Evolutionary conservation across 768 basidiomycete genomes (phyloP), one percentile per base, ranked within the genome.

Genomic region (Leccinum longicurvipes): DNA sequence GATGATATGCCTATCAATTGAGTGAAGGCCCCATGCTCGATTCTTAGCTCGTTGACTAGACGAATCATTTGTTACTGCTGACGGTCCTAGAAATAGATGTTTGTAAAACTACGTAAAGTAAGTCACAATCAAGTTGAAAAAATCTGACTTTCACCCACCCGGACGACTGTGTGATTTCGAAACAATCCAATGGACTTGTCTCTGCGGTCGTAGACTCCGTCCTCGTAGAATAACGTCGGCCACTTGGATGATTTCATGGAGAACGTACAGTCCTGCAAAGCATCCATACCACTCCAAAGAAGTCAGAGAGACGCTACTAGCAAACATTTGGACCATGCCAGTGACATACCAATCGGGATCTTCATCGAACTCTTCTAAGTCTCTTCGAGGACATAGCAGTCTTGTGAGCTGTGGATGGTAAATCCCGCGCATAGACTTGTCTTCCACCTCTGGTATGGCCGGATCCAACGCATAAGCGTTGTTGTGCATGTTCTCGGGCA

Each of bases 351-450:
- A 39, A 4, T 44, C 25, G 0, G 25, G 42, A 24, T 57, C 47
- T 1, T 54, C 19, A 3, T 57, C 56, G 6, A 21, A 54, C 14
- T 34, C 17, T 3, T 21, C 21, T 1, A 54, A 6, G 2, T 57
- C 27, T 19, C 42, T 24, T 36, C 6, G 19, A 19, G 47, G 56
- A 32, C 48, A 57, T 6, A 54, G 6, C 1, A 58, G 46, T 3
- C 17, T 0, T n/a, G 27, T 52, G 6, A 57, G 24, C 9, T 57
- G 32, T 1, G 47, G 51, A 19, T 54, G 56, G 25, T 42, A 57
- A 23, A 57, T 45, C 0, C 54, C 47, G 19, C n/a, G 54, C 49
- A 44, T 50, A 1, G 47, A 58, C 3, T 58, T 58, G 21, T 57
- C 51, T 15, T 47, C 10, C 1, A 44, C 21, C n/a, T 57, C 52